phyloP scores from a whole-genome alignment of 306 rosid genomes.

The Castanea crenata region DNA sequence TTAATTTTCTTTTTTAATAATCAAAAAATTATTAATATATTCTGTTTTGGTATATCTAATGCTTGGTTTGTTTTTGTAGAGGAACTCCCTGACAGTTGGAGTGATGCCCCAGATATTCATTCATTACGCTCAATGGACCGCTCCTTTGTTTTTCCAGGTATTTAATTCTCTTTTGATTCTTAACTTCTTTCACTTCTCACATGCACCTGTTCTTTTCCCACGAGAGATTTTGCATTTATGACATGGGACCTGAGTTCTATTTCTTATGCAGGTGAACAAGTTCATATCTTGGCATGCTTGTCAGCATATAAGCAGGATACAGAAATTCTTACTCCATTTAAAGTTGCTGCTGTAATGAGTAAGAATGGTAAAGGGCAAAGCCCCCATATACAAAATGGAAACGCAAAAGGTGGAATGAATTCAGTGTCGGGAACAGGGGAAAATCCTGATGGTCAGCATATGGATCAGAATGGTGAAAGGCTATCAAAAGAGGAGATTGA shows the following conservation, averaged over 20 bases:
- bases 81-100: constrained; percentile 84
- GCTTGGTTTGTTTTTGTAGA: constrained; percentile 49
- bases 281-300: constrained; percentile 91
- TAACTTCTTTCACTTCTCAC: constrained; percentile 23
- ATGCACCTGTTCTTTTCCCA: constrained; percentile 31
- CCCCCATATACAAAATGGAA: constrained; percentile 55
- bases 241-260: constrained; percentile 45
- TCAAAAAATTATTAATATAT: neutral
- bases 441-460: constrained; percentile 41
- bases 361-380: constrained; percentile 58
- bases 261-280: constrained; percentile 82
- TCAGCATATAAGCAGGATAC: constrained; percentile 83
- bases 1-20: neutral
- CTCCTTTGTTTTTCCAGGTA: constrained; percentile 91
- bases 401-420: constrained; percentile 35
- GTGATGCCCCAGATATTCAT: constrained; percentile 60
- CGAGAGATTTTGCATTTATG: constrained; percentile 14
- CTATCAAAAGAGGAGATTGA: constrained; percentile 28
- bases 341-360: constrained; percentile 67
- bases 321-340: constrained; percentile 70
- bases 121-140: constrained; percentile 69
- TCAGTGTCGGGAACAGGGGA: constrained; percentile 37
- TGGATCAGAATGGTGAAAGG: constrained; percentile 46
- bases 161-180: constrained; percentile 27
- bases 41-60: constrained; percentile 24